Base-by-base conservation (phyloP, 306 rosid genomes). In the Datisca glomerata region DNA sequence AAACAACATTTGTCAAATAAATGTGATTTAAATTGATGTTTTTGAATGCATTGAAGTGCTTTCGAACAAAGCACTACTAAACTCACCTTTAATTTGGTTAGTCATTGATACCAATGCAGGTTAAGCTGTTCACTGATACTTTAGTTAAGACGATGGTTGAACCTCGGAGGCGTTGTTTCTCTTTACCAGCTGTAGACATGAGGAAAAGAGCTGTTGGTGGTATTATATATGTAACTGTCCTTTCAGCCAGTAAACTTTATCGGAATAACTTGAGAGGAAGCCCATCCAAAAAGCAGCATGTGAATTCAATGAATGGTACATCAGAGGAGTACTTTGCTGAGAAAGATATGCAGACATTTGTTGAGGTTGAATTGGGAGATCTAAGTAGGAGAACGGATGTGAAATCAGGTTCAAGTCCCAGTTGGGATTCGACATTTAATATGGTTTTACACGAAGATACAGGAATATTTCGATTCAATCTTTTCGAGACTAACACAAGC, bases 131-230 rank as follows among this genome's bases (percentile, higher is more conserved):
- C 20, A 66, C 76, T 6, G 98, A 91, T 32, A 73, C 89, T 24
- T 46, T 91, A 60, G 76, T 60, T 23, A 91, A 76, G 63, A 91
- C 94, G 10, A 91, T 84, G 98, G 98, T 91, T 57, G 98, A 91
- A 65, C 96, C 98, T 73, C 86, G 78, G 21, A 84, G 96, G 5
- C 91, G 85, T 6, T 91, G 98, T 66, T 69, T 67, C 61, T 53
- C 96, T 45, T 66, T 91, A 72, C 96, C 96, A 54, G 78, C 94
- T 0, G 71, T 64, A 41, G 85, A 73, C 50, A 66, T 84, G 16
- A 66, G 75, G 61, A 91, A 78, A 63, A 73, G 45, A 64, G 94
- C 80, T 8, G 96, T 78, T 55, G 95, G 96, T 24, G 94, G 98
- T 47, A 78, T 71, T 40, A 65, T 84, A 62, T 69, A 80, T 43